These are phyloP conservation scores for Candida boidinii DNA, from an alignment of 805 yeast species.

Conservation along the genomic window DNA sequence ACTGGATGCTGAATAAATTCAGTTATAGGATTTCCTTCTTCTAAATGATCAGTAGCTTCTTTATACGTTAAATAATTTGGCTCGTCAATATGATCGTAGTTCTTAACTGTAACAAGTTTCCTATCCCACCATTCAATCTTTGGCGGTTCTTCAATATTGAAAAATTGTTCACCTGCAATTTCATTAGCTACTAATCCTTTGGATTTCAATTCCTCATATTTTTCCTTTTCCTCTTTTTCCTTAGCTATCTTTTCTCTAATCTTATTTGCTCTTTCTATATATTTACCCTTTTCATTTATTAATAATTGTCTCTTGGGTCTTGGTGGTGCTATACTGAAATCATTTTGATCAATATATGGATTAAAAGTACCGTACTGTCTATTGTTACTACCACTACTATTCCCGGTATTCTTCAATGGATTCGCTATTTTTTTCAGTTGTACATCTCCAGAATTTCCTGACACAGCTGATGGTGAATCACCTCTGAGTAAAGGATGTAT, in stretches of 20 bases:
- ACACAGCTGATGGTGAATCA: conserved; percentile 7
- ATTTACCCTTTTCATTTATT: conserved; percentile 60
- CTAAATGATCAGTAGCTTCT: conserved; percentile 27
- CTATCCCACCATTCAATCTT: conserved; percentile 86
- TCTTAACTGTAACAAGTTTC: conserved; percentile 33
- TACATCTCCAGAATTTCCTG: conserved; percentile 8
- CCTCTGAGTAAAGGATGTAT: conserved; percentile 22
- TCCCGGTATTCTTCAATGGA: conserved; percentile 13
- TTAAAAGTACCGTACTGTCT: conserved; percentile 10
- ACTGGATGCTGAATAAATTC: conserved; percentile 79
- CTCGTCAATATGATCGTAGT: conserved; percentile 28
- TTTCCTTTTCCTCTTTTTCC: conserved; percentile 25
- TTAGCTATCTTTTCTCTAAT: conserved; percentile 32
- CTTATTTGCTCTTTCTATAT: conserved; percentile 43
- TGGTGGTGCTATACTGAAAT: conserved; percentile 9
- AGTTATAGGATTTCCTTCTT: conserved; percentile 44
- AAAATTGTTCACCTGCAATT: conserved; percentile 47
- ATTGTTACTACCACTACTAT: not conserved
- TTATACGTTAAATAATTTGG: conserved; percentile 20
- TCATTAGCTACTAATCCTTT: conserved; percentile 45
- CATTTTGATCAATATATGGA: conserved; percentile 25
- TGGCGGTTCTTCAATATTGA: conserved; percentile 46
- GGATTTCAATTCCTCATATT: conserved; percentile 19
- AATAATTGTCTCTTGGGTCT: conserved; percentile 30
- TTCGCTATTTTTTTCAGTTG: no score